Evolutionary conservation across 78 protist species (phyloP).

Genomic region (Blattamonas nauphoetae): DNA sequence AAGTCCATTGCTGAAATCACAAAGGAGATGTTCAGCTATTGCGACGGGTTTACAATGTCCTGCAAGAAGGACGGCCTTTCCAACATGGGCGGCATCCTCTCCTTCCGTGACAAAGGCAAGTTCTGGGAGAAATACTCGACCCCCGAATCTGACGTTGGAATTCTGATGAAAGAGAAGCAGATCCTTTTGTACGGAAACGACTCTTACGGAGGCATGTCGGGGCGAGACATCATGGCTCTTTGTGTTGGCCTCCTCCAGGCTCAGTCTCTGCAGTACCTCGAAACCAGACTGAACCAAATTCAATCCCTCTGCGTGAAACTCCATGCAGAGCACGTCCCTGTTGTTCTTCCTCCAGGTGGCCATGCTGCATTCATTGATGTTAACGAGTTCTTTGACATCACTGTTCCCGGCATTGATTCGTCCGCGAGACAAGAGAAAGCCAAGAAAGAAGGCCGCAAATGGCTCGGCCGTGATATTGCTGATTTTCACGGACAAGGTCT

Average conservation of each 20-base stretch:
- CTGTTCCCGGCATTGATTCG: background rate
- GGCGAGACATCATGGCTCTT: constrained; percentile 9
- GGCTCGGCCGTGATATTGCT: background rate
- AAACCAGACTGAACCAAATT: background rate
- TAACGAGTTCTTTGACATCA: background rate
- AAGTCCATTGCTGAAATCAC: background rate
- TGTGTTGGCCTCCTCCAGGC: background rate
- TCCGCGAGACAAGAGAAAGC: background rate
- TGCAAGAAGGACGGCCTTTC: constrained; percentile 10
- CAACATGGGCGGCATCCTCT: constrained; percentile 12
- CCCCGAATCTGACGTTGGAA: constrained; percentile 2
- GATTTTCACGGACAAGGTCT: background rate
- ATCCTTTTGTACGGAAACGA: constrained; percentile 8
- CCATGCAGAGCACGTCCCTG: background rate
- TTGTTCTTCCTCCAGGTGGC: constrained; percentile 19
- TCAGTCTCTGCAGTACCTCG: background rate
- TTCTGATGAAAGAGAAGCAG: constrained; percentile 11
- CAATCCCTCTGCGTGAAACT: background rate
- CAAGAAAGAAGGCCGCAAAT: background rate
- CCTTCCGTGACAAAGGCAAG: constrained; percentile 9
- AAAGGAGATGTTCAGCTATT: background rate
- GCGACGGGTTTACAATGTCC: constrained; percentile 18
- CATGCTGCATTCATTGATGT: background rate
- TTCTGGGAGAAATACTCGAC: background rate
- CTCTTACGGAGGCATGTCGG: constrained; percentile 16